Conservation (phyloP, 108 stramenopile species). For the Cyclostephanos tholiformis region DNA sequence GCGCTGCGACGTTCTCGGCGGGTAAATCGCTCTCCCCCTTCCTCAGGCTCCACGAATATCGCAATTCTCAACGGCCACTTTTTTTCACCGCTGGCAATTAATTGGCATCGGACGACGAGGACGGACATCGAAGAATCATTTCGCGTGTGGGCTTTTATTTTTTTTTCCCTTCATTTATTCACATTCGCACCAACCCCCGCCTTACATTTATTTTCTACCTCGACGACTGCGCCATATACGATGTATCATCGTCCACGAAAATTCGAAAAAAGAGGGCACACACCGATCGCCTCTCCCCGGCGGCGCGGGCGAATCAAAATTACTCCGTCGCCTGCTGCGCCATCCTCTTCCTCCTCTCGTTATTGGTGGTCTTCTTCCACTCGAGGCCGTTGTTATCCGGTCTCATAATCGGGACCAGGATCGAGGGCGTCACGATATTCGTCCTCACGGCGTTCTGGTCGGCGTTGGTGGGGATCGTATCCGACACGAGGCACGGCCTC, state of each 20-base stretch:
- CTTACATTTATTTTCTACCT: not conserved
- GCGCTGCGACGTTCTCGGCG: too few relatives aligned
- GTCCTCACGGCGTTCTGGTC: conserved; percentile 70
- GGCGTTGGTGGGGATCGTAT: conserved; percentile 69
- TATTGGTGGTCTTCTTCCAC: conserved; percentile 60
- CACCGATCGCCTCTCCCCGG: conserved; percentile 32
- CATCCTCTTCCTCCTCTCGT: conserved; percentile 60
- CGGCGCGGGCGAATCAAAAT: conserved; percentile 47
- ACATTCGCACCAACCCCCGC: too few relatives aligned
- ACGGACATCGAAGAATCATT: not conserved
- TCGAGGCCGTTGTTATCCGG: conserved; percentile 51
- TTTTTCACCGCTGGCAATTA: not conserved
- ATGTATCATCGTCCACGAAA: too few relatives aligned
- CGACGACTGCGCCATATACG: too few relatives aligned
- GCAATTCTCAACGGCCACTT: too few relatives aligned
- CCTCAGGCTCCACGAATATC: too few relatives aligned
- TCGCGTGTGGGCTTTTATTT: not conserved
- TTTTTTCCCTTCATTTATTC: not conserved
- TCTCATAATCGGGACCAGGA: conserved; percentile 67
- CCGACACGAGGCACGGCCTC: too few relatives aligned
- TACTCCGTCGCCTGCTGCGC: conserved; percentile 78
- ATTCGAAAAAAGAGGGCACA: conserved; percentile 19
- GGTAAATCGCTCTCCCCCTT: too few relatives aligned
- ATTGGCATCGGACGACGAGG: not conserved
- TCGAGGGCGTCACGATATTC: conserved; percentile 65